Evolutionary conservation across 495 filamentous ascomycete species (phyloP).

Genomic region (Hyaloscypha bicolor): DNA sequence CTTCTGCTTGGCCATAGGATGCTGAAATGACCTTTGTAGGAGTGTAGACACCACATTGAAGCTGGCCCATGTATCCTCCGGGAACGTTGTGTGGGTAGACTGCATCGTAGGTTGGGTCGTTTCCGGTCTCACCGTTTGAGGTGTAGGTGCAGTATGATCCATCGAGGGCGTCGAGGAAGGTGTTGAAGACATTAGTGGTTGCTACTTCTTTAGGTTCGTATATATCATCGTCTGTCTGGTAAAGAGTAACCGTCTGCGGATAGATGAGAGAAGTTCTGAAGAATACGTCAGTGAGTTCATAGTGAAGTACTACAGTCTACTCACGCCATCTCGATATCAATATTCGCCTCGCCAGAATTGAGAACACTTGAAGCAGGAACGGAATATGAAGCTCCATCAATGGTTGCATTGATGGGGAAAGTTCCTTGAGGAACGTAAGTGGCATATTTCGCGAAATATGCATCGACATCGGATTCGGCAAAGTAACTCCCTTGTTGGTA

Average conservation of each 20-base stretch:
- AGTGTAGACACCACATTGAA: conserved; percentile 65
- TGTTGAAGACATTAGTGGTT: conserved; percentile 40
- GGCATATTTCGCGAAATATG: conserved; percentile 26
- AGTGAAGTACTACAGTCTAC: neutral
- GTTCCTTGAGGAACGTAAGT: conserved; percentile 40
- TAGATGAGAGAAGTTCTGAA: conserved; percentile 25
- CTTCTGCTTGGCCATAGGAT: conserved; percentile 58
- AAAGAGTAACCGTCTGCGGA: conserved; percentile 26
- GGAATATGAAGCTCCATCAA: conserved; percentile 24
- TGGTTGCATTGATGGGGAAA: conserved; percentile 55
- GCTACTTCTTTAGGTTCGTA: conserved; percentile 36
- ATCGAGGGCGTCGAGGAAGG: conserved; percentile 25
- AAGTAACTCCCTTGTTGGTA: conserved; percentile 25
- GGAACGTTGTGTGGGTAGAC: conserved; percentile 53
- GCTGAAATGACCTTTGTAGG: conserved; percentile 60
- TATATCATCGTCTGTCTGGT: conserved; percentile 25
- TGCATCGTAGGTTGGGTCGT: conserved; percentile 36
- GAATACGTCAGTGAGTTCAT: neutral
- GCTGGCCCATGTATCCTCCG: conserved; percentile 57
- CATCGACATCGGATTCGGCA: conserved; percentile 18
- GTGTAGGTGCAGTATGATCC: conserved; percentile 41
- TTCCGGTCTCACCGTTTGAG: conserved; percentile 39
- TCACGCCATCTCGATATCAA: conserved; percentile 24
- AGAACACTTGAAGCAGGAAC: conserved; percentile 6
- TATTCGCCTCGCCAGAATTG: conserved; percentile 17